Percentiles rank a stretch among this genome's conserved stretches.
Evolutionary conservation across 129 eudicot genomes (phyloP).

Genomic region (Helianthus tuberosus): DNA sequence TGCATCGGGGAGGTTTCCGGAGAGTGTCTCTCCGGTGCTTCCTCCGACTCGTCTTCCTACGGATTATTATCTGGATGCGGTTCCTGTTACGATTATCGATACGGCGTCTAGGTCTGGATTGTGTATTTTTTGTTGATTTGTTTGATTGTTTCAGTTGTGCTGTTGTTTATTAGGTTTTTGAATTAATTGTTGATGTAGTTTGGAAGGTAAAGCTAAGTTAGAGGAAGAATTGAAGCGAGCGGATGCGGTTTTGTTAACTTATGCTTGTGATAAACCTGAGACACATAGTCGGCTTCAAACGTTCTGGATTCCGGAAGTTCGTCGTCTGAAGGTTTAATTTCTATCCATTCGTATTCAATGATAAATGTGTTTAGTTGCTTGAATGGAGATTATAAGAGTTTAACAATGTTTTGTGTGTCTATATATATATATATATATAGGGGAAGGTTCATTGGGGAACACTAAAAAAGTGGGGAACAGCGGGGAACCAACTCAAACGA

Average conservation of each 20-base stretch:
- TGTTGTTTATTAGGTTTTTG: slow-evolving; percentile 20
- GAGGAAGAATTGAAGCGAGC: slow-evolving; percentile 96
- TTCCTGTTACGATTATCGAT: slow-evolving; percentile 78
- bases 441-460: too few species aligned
- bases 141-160: not conserved
- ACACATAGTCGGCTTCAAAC: slow-evolving; percentile 68
- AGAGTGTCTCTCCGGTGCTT: slow-evolving; percentile 70
- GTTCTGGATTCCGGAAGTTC: slow-evolving; percentile 94
- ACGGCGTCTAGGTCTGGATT: slow-evolving; percentile 76
- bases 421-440: too few species aligned
- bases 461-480: too few species aligned
- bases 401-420: not conserved
- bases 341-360: not conserved
- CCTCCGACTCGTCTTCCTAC: slow-evolving; percentile 96
- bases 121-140: not conserved
- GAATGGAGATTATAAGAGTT: slow-evolving; percentile 9
- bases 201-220: slow-evolving; percentile 79
- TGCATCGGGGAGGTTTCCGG: slow-evolving; percentile 71
- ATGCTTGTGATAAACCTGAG: slow-evolving; percentile 86
- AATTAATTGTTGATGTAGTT: slow-evolving; percentile 45
- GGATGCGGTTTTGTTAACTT: slow-evolving; percentile 84
- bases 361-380: slow-evolving; percentile 14
- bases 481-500: too few species aligned
- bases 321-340: slow-evolving; percentile 70
- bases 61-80: slow-evolving; percentile 81